Evolutionary conservation across 2,329 filamentous ascomycete genomes (phyloP).

Genomic region (Lecanoromycetidae sp.): DNA sequence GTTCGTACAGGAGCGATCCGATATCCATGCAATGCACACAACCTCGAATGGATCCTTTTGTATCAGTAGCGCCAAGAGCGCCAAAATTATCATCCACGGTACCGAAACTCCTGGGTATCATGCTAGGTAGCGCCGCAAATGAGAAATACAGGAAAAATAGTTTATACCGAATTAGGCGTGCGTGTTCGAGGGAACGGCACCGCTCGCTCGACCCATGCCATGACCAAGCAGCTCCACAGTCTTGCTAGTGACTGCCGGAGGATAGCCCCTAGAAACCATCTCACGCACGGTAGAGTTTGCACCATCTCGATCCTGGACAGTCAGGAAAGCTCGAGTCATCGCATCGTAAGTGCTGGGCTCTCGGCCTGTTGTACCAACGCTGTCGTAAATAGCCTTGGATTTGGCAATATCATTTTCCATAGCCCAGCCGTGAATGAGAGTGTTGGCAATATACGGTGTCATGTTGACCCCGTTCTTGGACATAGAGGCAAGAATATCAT

Average conservation of each 20-base stretch:
- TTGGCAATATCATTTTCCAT: slow-evolving; percentile 67
- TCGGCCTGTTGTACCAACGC: slow-evolving; percentile 63
- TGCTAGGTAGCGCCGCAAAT: not conserved
- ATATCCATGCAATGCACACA: not conserved
- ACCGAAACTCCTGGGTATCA: slow-evolving; percentile 13
- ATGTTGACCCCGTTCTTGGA: slow-evolving; percentile 59
- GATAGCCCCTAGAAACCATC: slow-evolving; percentile 84
- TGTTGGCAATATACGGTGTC: slow-evolving; percentile 97
- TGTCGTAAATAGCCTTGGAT: slow-evolving; percentile 65
- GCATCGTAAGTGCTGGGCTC: slow-evolving; percentile 98
- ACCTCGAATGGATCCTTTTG: slow-evolving; percentile 44
- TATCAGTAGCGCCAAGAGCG: slow-evolving; percentile 55
- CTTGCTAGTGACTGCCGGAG: slow-evolving; percentile 82
- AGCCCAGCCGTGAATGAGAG: slow-evolving; percentile 93
- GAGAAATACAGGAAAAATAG: not conserved
- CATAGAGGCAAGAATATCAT: slow-evolving; percentile 67
- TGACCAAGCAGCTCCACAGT: slow-evolving; percentile 72
- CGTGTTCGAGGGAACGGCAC: slow-evolving; percentile 4
- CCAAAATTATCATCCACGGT: slow-evolving; percentile 37
- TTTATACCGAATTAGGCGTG: slow-evolving; percentile 1
- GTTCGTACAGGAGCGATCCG: slow-evolving; percentile 11
- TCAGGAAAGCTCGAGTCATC: slow-evolving; percentile 88
- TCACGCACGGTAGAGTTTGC: slow-evolving; percentile 74
- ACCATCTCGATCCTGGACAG: slow-evolving; percentile 63
- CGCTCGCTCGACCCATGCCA: slow-evolving; percentile 10